Evolutionary conservation across 2,329 filamentous ascomycete genomes (phyloP).

Genomic region (Penicillium sp.): DNA sequence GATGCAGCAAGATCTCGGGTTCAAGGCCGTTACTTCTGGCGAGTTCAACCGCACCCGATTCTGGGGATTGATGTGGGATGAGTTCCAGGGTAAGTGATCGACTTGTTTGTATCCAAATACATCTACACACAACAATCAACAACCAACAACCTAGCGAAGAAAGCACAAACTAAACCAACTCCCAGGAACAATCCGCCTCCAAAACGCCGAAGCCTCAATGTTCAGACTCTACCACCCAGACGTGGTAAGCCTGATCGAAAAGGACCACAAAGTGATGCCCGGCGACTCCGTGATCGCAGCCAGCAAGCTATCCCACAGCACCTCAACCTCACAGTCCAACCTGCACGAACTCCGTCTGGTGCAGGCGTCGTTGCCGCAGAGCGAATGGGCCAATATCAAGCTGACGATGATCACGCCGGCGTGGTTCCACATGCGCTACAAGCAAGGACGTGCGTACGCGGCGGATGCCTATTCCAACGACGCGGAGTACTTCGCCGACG

Average conservation of each 20-base stretch:
- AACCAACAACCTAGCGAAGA: background rate
- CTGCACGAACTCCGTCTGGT: constrained; percentile 25
- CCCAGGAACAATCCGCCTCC: constrained; percentile 44
- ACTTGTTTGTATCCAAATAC: background rate
- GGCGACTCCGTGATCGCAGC: constrained; percentile 30
- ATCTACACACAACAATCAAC: background rate
- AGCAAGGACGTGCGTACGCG: no score
- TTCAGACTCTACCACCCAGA: constrained; percentile 31
- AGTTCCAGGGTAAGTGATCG: constrained; percentile 22
- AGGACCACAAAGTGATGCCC: constrained; percentile 30
- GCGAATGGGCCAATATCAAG: constrained; percentile 65
- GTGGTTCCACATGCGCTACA: constrained; percentile 62
- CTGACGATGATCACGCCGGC: constrained; percentile 66
- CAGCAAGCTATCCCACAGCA: constrained; percentile 24
- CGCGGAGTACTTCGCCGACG: constrained; percentile 63
- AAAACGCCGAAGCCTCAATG: constrained; percentile 29
- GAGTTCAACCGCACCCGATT: constrained; percentile 27
- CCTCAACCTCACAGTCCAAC: constrained; percentile 19
- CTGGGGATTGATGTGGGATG: constrained; percentile 28
- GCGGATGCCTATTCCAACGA: no score
- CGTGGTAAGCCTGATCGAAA: constrained; percentile 29
- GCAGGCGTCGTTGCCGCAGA: constrained; percentile 50
- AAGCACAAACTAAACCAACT: constrained; percentile 48
- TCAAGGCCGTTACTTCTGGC: constrained; percentile 23
- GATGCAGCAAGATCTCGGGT: constrained; percentile 23